phyloP scores from a whole-genome alignment of 2,329 filamentous ascomycete genomes.

The Botryotinia calthae region DNA sequence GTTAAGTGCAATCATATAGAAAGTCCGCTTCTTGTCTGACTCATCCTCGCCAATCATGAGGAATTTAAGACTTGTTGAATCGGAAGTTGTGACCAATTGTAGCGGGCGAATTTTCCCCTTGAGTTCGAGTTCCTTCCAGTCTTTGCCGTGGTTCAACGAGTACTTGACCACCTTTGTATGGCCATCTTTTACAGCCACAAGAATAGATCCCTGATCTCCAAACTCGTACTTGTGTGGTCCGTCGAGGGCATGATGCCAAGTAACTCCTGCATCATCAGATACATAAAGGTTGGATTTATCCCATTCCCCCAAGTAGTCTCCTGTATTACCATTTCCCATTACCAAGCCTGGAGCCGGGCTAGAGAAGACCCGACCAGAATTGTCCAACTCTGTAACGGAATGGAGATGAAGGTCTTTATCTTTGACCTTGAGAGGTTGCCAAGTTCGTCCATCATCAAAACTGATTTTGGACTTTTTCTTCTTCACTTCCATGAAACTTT shows the following conservation, averaged over 20 bases:
- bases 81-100: conserved; percentile 81
- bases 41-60: conserved; percentile 68
- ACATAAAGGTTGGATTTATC: conserved; percentile 77
- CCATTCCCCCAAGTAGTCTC: conserved; percentile 68
- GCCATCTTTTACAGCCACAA: conserved; percentile 75
- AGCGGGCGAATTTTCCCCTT: conserved; percentile 68
- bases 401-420: conserved; percentile 76
- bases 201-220: conserved; percentile 84
- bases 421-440: conserved; percentile 67
- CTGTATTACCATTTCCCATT: conserved; percentile 91
- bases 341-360: conserved; percentile 90
- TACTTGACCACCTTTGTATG: conserved; percentile 64
- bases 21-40: conserved; percentile 48
- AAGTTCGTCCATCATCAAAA: conserved; percentile 91
- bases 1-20: conserved; percentile 72
- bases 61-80: conserved; percentile 92
- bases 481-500: conserved; percentile 52
- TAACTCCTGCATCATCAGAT: conserved; percentile 85
- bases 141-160: conserved; percentile 85
- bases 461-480: conserved; percentile 79
- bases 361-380: conserved; percentile 84
- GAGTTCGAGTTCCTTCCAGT: conserved; percentile 72
- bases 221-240: conserved; percentile 95
- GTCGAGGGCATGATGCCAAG: conserved; percentile 72
- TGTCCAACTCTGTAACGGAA: conserved; percentile 81